These are phyloP conservation scores for Populus trichocarpa DNA, from an alignment of 441 rosid species.

Conservation along the genomic window DNA sequence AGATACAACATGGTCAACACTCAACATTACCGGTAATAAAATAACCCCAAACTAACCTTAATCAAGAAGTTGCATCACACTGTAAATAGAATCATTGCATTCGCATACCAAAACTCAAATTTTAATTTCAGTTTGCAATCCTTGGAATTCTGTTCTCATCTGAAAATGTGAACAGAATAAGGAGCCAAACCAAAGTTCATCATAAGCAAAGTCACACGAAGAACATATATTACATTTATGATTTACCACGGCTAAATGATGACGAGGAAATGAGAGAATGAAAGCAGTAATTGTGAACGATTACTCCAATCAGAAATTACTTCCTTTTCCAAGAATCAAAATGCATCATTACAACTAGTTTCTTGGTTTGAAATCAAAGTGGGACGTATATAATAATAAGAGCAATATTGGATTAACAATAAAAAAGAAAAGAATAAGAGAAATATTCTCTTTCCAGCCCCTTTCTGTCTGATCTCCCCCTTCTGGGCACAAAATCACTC, in stretches of 20 bases:
- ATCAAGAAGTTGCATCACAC: no score
- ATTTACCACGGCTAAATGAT: neutral
- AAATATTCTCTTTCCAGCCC: neutral
- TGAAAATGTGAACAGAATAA: neutral
- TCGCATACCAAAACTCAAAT: no score
- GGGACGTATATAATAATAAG: neutral
- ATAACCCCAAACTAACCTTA: no score
- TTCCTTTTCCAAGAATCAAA: slow-evolving; percentile 14
- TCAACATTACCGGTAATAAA: no score
- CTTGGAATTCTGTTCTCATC: neutral
- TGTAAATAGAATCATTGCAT: no score
- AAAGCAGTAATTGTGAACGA: neutral
- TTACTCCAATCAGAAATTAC: slow-evolving; percentile 2
- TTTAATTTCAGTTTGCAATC: no score
- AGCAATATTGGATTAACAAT: neutral
- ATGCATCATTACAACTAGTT: slow-evolving; percentile 19
- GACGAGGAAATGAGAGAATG: neutral
- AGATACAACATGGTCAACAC: no score
- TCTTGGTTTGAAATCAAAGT: slow-evolving; percentile 13
- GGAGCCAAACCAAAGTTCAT: neutral
- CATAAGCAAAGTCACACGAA: neutral
- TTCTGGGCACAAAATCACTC: slow-evolving; percentile 11
- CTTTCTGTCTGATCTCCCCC: slow-evolving; percentile 12
- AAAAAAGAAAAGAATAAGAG: neutral
- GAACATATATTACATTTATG: neutral